Evolutionary conservation across 352 stramenopile genomes (phyloP).

Genomic region (Phytophthora podocarpi): DNA sequence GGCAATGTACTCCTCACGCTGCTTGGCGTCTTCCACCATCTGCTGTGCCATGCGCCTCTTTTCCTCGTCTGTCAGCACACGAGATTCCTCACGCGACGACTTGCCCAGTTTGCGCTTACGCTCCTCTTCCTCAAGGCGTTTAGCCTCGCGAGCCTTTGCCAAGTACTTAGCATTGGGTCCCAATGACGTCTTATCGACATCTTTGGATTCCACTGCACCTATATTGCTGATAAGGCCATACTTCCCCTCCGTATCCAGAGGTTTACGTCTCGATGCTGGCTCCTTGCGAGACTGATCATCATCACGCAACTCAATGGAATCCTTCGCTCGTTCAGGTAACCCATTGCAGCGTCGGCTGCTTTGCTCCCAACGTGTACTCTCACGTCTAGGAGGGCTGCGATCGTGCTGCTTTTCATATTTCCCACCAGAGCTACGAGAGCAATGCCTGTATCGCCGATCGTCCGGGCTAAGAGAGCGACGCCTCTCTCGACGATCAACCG

Average conservation of each 20-base stretch:
- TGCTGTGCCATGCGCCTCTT: slow-evolving; percentile 61
- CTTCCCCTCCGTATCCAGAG: slow-evolving; percentile 36
- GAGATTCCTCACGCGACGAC: slow-evolving; percentile 19
- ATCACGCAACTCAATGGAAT: neutral
- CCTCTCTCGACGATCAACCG: neutral
- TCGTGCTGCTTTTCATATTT: slow-evolving; percentile 1
- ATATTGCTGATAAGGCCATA: slow-evolving; percentile 70
- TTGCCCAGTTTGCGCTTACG: slow-evolving; percentile 69
- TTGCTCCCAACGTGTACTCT: slow-evolving; percentile 7
- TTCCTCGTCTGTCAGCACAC: slow-evolving; percentile 57
- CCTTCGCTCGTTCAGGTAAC: slow-evolving; percentile 11
- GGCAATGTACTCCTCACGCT: slow-evolving; percentile 65
- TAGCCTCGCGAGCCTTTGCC: slow-evolving; percentile 70
- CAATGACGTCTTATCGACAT: slow-evolving; percentile 78
- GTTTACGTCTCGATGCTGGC: slow-evolving; percentile 27
- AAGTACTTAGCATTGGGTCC: slow-evolving; percentile 83
- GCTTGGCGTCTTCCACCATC: slow-evolving; percentile 79
- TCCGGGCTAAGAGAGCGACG: slow-evolving; percentile 26
- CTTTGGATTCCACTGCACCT: slow-evolving; percentile 66
- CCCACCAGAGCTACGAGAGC: slow-evolving; percentile 16
- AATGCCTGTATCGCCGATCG: slow-evolving; percentile 2
- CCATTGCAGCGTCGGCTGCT: slow-evolving; percentile 9
- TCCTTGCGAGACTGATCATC: slow-evolving; percentile 13
- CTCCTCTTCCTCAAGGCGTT: slow-evolving; percentile 72
- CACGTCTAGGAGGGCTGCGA: neutral